A percentile compares a stretch with the other conserved stretches of the same genome.
phyloP scores from a whole-genome alignment of 306 rosid genomes.

The Ziziphus jujuba region DNA sequence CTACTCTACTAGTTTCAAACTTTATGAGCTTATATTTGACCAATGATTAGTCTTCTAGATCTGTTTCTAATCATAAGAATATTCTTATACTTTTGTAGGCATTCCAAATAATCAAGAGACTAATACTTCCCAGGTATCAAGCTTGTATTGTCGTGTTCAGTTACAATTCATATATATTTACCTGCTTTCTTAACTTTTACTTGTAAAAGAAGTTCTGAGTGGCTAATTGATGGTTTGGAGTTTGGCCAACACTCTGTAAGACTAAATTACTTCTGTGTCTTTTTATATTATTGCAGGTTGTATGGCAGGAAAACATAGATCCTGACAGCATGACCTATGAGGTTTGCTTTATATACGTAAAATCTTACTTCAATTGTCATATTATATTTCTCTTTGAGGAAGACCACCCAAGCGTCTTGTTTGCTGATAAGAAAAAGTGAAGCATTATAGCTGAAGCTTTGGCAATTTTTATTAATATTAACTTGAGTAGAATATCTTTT shows the following conservation, averaged over 20 bases:
- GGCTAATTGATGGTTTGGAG: background rate
- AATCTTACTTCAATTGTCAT: too few relatives aligned
- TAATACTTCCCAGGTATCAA: slow-evolving; percentile 64
- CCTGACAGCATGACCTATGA: slow-evolving; percentile 94
- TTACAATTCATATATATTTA: background rate
- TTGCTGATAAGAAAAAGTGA: too few relatives aligned
- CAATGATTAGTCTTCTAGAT: background rate
- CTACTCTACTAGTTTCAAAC: background rate
- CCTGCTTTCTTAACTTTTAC: background rate
- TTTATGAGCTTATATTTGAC: background rate
- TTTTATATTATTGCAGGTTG: slow-evolving; percentile 48
- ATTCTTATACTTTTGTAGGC: slow-evolving; percentile 41
- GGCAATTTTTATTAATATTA: background rate
- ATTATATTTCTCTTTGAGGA: too few relatives aligned
- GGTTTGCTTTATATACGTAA: slow-evolving; percentile 38
- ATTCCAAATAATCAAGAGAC: slow-evolving; percentile 51
- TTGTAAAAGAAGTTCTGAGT: too few relatives aligned
- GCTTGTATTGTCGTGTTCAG: slow-evolving; percentile 23
- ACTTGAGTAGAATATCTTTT: slow-evolving; percentile 1
- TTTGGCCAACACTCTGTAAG: background rate
- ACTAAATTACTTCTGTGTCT: slow-evolving; percentile 13
- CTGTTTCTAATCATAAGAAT: slow-evolving; percentile 5
- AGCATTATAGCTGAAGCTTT: background rate
- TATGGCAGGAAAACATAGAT: slow-evolving; percentile 81
- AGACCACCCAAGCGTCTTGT: too few relatives aligned